Percentiles rank a stretch among this genome's conserved stretches.
Conservation (phyloP, 2,329 filamentous ascomycete species). For the Hypoxylon sp. region DNA sequence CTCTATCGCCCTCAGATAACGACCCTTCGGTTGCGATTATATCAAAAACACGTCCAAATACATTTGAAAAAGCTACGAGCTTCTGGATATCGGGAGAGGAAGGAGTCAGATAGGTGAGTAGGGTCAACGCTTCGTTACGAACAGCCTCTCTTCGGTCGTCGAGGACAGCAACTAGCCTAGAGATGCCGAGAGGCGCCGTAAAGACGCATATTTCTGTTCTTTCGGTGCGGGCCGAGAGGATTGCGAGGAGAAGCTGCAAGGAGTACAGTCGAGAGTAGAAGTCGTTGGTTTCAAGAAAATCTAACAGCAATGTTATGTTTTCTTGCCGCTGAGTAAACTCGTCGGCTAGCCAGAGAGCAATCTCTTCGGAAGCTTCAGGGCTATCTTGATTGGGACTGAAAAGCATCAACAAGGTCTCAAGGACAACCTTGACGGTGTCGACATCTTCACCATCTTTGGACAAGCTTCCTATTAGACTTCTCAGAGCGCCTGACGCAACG, state of each 20-base stretch:
- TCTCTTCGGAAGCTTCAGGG: constrained; percentile 95
- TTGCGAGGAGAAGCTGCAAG: constrained; percentile 88
- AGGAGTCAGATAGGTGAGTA: constrained; percentile 90
- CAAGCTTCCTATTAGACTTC: constrained; percentile 87
- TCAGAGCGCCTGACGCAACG: constrained; percentile 91
- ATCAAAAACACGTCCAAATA: constrained; percentile 87
- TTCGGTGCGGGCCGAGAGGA: constrained; percentile 87
- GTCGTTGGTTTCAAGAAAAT: constrained; percentile 87
- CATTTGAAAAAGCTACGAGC: constrained; percentile 93
- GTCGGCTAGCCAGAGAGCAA: constrained; percentile 94
- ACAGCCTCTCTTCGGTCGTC: constrained; percentile 90
- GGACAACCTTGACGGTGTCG: constrained; percentile 93
- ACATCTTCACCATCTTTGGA: constrained; percentile 93
- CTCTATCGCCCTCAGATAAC: constrained; percentile 83
- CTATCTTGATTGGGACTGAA: constrained; percentile 81
- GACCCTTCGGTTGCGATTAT: constrained; percentile 88
- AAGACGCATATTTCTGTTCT: constrained; percentile 96
- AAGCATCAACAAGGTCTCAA: constrained; percentile 95
- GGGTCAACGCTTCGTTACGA: constrained; percentile 86
- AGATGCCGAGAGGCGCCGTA: constrained; percentile 88
- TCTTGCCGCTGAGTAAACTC: constrained; percentile 98
- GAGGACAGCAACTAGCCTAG: constrained; percentile 84
- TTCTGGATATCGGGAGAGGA: constrained; percentile 92
- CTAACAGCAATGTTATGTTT: constrained; percentile 91
- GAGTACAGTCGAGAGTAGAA: constrained; percentile 94